Percentiles rank a stretch among this genome's conserved stretches.
Conservation (phyloP, 768 basidiomycete genomes). For the Dictyophora rubrovolvata region DNA sequence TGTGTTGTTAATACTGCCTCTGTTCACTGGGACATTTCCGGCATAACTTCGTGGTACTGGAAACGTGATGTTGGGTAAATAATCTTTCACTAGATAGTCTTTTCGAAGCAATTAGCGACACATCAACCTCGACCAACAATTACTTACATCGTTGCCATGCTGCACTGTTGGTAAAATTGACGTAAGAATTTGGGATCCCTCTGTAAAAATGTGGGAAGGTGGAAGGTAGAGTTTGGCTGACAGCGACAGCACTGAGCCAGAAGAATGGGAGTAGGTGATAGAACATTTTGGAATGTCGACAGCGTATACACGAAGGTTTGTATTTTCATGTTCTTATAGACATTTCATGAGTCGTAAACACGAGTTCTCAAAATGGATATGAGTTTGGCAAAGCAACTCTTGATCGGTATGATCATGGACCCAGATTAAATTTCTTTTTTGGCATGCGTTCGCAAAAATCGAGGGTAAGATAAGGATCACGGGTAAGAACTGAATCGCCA, state of each 20-base stretch:
- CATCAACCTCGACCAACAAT: neutral
- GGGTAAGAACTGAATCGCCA: neutral
- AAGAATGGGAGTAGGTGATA: neutral
- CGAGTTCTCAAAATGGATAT: neutral
- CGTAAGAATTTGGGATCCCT: conserved; percentile 2
- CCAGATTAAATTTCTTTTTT: neutral
- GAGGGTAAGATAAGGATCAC: neutral
- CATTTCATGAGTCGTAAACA: neutral
- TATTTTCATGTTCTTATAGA: neutral
- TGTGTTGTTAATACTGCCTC: conserved; percentile 23
- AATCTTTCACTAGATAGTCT: conserved; percentile 20
- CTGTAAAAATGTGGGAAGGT: conserved; percentile 4
- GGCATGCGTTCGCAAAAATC: neutral
- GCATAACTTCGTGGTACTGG: conserved; percentile 19
- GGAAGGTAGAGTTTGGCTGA: neutral
- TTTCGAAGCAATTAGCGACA: neutral
- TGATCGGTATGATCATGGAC: neutral
- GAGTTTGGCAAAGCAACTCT: neutral
- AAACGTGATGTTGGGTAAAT: conserved; percentile 20
- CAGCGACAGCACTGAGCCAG: neutral
- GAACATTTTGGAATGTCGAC: neutral
- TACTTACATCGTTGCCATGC: conserved; percentile 6
- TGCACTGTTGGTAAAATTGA: neutral
- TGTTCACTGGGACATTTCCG: conserved; percentile 21
- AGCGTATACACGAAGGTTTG: neutral